These are phyloP conservation scores for Monilinia aucupariae DNA, from an alignment of 2,329 filamentous ascomycete species.

Conservation along the genomic window DNA sequence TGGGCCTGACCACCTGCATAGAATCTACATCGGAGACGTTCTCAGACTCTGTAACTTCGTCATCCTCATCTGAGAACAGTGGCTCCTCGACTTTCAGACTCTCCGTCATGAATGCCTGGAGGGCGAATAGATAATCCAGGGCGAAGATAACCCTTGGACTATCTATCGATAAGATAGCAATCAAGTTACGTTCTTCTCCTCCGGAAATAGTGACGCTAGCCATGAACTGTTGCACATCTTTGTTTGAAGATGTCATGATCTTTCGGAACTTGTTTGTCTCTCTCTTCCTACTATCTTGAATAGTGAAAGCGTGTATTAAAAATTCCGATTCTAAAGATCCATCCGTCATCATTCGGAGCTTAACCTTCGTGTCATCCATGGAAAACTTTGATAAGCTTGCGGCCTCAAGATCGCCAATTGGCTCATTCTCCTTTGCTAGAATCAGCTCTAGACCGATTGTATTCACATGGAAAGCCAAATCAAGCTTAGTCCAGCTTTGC, in stretches of 20 bases:
- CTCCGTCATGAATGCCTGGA: constrained; percentile 75
- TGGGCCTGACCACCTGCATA: constrained; percentile 30
- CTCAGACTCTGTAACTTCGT: constrained; percentile 50
- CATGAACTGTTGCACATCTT: constrained; percentile 96
- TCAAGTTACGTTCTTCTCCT: constrained; percentile 72
- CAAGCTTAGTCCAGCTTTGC: constrained; percentile 85
- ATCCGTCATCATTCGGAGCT: constrained; percentile 89
- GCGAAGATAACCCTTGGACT: constrained; percentile 94
- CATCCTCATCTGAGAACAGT: constrained; percentile 43
- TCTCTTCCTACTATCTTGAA: constrained; percentile 80
- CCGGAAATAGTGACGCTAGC: constrained; percentile 90
- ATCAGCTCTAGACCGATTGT: constrained; percentile 86
- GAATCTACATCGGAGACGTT: constrained; percentile 58
- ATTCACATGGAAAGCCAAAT: constrained; percentile 83
- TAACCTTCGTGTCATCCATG: constrained; percentile 84
- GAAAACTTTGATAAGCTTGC: constrained; percentile 92
- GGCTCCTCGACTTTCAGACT: constrained; percentile 63
- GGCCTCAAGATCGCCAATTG: constrained; percentile 70
- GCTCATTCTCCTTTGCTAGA: constrained; percentile 66
- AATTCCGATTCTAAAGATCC: constrained; percentile 88
- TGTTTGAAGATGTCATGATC: constrained; percentile 97
- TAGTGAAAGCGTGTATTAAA: constrained; percentile 88
- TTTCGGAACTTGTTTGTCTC: constrained; percentile 95
- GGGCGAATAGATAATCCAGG: constrained; percentile 86
- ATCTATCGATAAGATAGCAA: constrained; percentile 88